A percentile compares a stretch with the other conserved stretches of the same genome.
Conservation (phyloP, 2,329 filamentous ascomycete genomes). For the Fusarium haematococcum region DNA sequence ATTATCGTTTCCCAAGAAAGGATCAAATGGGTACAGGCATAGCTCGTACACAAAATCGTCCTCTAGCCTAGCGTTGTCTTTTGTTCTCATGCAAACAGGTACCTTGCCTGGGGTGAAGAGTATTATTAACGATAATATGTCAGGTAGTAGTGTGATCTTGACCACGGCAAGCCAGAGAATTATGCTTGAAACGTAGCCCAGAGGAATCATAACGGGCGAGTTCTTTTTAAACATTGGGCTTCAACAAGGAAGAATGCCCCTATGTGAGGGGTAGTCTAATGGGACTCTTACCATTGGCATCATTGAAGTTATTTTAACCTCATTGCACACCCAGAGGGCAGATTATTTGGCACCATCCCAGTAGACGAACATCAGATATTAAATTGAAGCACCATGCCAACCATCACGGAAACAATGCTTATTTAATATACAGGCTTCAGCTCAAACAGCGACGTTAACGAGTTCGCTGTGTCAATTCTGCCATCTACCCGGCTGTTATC, state of each 20-base stretch:
- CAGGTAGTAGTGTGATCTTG: not conserved
- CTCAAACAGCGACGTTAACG: not conserved
- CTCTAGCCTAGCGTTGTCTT: conserved; percentile 43
- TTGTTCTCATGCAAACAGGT: not conserved
- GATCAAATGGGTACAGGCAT: not conserved
- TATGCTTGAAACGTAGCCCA: not conserved
- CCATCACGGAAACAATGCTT: not conserved
- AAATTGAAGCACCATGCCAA: not conserved
- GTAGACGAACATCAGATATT: not conserved
- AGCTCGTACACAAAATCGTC: too few species aligned
- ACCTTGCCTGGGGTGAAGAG: not conserved
- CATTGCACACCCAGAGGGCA: too few species aligned
- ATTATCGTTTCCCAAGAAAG: not conserved
- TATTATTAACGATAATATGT: too few species aligned
- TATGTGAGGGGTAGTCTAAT: not conserved
- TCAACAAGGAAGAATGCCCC: not conserved
- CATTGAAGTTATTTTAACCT: too few species aligned
- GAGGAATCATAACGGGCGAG: too few species aligned
- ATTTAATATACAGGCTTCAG: not conserved
- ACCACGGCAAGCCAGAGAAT: conserved; percentile 1
- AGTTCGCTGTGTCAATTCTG: not conserved
- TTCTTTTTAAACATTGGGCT: too few species aligned
- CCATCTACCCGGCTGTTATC: not conserved
- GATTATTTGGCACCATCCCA: not conserved
- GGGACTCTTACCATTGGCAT: not conserved